A percentile compares a stretch with the other conserved stretches of the same genome.
Conservation (phyloP, 169 alveolate genomes). For the Eimeria sp. region DNA sequence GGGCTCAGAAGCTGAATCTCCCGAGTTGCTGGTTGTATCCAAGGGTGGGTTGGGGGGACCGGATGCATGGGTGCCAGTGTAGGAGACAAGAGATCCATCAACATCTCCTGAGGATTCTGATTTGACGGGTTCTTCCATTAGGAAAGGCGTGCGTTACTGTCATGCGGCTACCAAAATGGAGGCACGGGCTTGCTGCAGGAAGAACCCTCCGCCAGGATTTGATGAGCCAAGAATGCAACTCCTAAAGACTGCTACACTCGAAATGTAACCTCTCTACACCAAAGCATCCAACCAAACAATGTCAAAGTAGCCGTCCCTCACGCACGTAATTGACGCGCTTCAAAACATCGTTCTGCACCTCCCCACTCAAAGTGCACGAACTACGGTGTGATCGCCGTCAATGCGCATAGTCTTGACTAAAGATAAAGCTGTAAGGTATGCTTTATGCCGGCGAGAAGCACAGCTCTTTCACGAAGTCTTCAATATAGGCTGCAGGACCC, state of each 20-base stretch:
- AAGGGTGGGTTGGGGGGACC: background rate
- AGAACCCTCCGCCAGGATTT: background rate
- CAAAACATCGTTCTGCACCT: background rate
- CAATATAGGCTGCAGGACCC: background rate
- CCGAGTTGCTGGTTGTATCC: background rate
- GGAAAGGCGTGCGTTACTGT: background rate
- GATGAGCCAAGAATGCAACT: background rate
- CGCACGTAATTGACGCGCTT: background rate
- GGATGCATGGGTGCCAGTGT: background rate
- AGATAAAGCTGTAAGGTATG: background rate
- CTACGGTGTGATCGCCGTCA: background rate
- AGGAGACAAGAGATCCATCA: background rate
- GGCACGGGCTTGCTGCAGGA: background rate
- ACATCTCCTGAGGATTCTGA: background rate
- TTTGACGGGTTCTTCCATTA: constrained; percentile 3
- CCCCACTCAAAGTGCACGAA: background rate
- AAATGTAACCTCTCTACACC: background rate
- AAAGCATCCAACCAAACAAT: background rate
- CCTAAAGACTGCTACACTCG: background rate
- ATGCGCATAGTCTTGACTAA: background rate
- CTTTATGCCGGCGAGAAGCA: background rate
- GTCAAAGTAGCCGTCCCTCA: background rate
- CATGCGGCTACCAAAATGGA: background rate
- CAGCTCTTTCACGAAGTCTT: background rate
- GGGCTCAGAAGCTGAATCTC: background rate